A percentile compares a stretch with the other conserved stretches of the same genome.
Conservation (phyloP, 1,284 basidiomycete species). For the Sphaerobolus stellatus region DNA sequence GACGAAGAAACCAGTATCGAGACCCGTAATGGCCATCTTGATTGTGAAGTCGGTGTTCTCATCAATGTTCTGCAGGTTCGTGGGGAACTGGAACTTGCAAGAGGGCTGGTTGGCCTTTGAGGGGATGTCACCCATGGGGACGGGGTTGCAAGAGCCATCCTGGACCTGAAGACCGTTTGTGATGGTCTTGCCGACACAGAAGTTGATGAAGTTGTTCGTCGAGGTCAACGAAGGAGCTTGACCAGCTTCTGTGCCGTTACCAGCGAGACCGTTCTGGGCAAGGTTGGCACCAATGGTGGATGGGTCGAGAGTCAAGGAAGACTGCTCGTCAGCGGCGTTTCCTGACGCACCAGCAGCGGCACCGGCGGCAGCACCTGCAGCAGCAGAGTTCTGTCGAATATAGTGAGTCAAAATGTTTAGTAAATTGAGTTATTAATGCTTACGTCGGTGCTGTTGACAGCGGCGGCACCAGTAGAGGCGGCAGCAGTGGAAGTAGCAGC, state of each 20-base stretch:
- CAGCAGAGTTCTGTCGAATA: too few relatives aligned
- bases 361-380: conserved; percentile 14
- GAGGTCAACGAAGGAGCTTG: conserved; percentile 62
- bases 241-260: conserved; percentile 40
- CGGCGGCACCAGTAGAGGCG: conserved; percentile 17
- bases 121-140: conserved; percentile 55
- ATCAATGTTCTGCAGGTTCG: conserved; percentile 45
- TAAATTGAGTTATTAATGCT: too few relatives aligned
- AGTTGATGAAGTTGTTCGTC: conserved; percentile 69
- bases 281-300: conserved; percentile 52
- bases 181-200: conserved; percentile 37
- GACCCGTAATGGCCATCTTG: conserved; percentile 42
- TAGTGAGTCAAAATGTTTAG: too few relatives aligned
- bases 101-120: conserved; percentile 49
- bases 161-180: conserved; percentile 48
- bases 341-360: conserved; percentile 18
- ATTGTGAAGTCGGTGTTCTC: conserved; percentile 52
- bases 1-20: conserved; percentile 53
- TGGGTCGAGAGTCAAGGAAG: conserved; percentile 50
- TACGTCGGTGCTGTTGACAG: conserved; percentile 5
- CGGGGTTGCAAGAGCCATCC: conserved; percentile 60
- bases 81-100: conserved; percentile 51
- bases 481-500: conserved; percentile 14
- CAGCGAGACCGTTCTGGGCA: conserved; percentile 46
- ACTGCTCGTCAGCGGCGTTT: conserved; percentile 38